Evolutionary conservation across 1,284 basidiomycete genomes (phyloP), one percentile per base, ranked within the genome.

Genomic region (Ganoderma sp.): DNA sequence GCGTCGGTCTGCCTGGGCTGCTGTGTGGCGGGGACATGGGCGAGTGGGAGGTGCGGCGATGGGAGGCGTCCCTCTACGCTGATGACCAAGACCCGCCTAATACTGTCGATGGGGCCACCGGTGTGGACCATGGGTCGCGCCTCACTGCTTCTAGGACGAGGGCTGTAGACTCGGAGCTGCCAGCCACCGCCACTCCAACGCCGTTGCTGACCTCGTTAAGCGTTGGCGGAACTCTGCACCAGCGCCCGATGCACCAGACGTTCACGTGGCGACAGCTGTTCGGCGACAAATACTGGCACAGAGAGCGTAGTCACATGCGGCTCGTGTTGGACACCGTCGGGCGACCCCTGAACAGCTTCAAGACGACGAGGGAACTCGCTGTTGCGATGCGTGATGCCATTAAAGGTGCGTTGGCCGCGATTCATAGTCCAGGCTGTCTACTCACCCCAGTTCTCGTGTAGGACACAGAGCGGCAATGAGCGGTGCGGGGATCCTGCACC

Each of bases 261-360:
- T 66, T 64, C 32, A 64, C 68, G 0, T 66, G 66, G 64, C 37
- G 67, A 9, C 48, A 52, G 3, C 14, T 25, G n/a, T 7, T 15
- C 5, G 64, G 63, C 1, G 52, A 34, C 8, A 28, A 66, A 19
- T 42, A 52, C n/a, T 19, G 42, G 15, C 45, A 45, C 10, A 37
- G 43, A 34, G 73, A 74, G 39, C 68, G 71, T 0, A 69, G 69
- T 43, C 71, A 72, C 58, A 65, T 69, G 62, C 69, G 73, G 0
- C 52, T 70, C 10, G 73, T 70, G 8, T 15, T 67, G 8, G 65
- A 67, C 32, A 64, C 61, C 1, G 67, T 72, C 9, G 73, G 73
- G 9, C 45, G 61, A 1, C 69, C 69, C 0, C 25, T 74, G 28
- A 61, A 42, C 5, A n/a, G 45, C 0, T 74, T 74, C 57, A 58